phyloP scores from a whole-genome alignment of 306 rosid genomes.

The Vigna angularis region DNA sequence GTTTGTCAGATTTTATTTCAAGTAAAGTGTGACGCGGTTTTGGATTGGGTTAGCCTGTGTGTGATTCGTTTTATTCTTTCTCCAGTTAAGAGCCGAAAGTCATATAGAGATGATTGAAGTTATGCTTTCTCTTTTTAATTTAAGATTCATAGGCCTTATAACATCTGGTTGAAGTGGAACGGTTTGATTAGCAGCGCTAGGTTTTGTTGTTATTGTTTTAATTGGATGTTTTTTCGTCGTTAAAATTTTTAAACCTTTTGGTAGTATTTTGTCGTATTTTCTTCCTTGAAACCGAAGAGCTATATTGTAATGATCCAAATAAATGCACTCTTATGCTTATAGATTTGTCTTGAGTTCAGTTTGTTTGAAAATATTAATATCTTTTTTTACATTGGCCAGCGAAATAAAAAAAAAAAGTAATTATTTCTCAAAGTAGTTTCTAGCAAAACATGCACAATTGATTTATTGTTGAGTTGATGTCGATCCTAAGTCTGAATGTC shows the following conservation, averaged over 20 bases:
- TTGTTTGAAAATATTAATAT: neutral
- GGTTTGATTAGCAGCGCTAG: neutral
- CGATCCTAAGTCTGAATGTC: conserved; percentile 11
- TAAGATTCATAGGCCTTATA: neutral
- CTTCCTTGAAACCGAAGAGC: neutral
- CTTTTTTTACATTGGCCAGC: no score
- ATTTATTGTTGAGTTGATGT: neutral
- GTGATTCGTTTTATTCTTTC: neutral
- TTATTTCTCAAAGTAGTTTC: neutral
- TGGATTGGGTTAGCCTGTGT: neutral
- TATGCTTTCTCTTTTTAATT: neutral
- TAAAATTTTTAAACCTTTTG: neutral
- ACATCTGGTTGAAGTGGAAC: neutral
- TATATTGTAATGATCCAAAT: no score
- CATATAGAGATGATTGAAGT: no score
- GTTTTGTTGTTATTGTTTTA: neutral
- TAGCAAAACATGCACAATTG: neutral
- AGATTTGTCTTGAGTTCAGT: conserved; percentile 1
- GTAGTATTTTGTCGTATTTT: neutral
- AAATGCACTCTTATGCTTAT: neutral
- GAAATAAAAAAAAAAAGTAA: neutral
- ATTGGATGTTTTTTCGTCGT: neutral
- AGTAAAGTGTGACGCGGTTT: neutral
- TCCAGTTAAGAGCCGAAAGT: no score
- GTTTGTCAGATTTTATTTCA: neutral